Base-by-base conservation (phyloP, 2,329 filamentous ascomycete species). In the Diaporthe australafricana region DNA sequence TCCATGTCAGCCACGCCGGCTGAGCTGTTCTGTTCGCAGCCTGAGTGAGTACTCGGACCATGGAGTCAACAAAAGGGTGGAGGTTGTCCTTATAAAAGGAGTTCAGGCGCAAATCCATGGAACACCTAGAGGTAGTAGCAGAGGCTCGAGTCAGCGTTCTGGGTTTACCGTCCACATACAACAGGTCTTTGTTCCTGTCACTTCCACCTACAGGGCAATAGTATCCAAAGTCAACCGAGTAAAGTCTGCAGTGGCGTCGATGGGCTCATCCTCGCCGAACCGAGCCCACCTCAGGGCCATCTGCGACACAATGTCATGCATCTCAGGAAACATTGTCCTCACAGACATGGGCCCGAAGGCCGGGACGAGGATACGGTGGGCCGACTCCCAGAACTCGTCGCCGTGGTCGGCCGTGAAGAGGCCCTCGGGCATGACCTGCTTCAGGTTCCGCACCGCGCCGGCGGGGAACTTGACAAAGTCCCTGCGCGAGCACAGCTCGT, bases 1-100 rank as follows among this genome's bases (percentile, higher is more conserved):
- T 86, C 83, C 85, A 89, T 86, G 70, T 89, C 88, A 72, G 86
- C 80, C 27, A 85, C 78, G 53, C 88, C 85, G 2, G 79, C 82
- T 5, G 83, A 81, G 70, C 87, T 82, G 0, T 81, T 80, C 72
- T 89, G 75, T 0, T 80, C 78, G 42, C 67, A 11, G 72, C 52
- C 67, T 75, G 72, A 30, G 68, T 48, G 1, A 76, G 55, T 8
- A 72, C 48, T 3, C 72, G 47, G 16, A 56, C 60, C 45, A 76
- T 70, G n/a, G 68, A 47, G 35, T 67, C 60, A 17, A 72, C 68
- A 40, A 76, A 76, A 2, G 69, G 71, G 5, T 65, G 72, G 7
- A 62, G 47, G 1, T 66, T 55, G 1, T 73, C 73, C n/a, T 42
- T 40, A 38, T 76, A 76, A 22, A 76, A 76, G 9, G 62, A 68